Evolutionary conservation across 257 asterid genomes (phyloP), one percentile per base, ranked within the genome.

Genomic region (Ophiorrhiza pumila): DNA sequence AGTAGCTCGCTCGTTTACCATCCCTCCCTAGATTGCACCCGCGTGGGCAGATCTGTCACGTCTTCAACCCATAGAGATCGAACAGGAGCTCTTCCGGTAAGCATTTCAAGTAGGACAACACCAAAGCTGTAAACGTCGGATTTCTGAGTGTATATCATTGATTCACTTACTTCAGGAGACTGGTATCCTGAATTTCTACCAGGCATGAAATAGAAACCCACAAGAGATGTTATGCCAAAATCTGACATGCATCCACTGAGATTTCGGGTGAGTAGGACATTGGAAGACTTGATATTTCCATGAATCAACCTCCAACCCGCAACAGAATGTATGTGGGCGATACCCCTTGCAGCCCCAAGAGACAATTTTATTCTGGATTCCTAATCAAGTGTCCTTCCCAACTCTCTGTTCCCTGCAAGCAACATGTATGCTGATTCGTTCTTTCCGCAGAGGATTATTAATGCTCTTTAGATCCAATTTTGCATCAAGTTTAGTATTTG

Each of bases 21-120:
- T n/a, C n/a, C n/a, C n/a, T n/a, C n/a, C n/a, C n/a, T n/a, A n/a
- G 98, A 93, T 75, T 89, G 98, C 39, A 91, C 98, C 98, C 98
- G 91, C 77, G 91, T 79, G 0, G 96, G 97, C 47, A 93, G 96
- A 80, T 91, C 95, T 5, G 86, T 89, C 22, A 82, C 83, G 73
- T 89, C 94, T 6, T 91, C 98, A 0, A 91, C 80, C 25, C 86
- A 81, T 0, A 95, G 90, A 2, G 96, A 89, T 55, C 85, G 95
- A 46, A 80, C 69, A 0, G 98, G 96, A 34, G 84, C 91, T 75
- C 88, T 94, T 1, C 97, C 97, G 0, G 98, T 94, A 4, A 94
- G 96, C 92, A 91, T 86, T 85, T 94, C 97, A 0, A 94, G 98
- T 1, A 94, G 83, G 55, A 94, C 52, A 29, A 94, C 96, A 1